A percentile compares a stretch with the other conserved stretches of the same genome.
These are phyloP conservation scores for Gnaphalium uliginosum DNA, from an alignment of 129 eudicot species.

Conservation along the genomic window DNA sequence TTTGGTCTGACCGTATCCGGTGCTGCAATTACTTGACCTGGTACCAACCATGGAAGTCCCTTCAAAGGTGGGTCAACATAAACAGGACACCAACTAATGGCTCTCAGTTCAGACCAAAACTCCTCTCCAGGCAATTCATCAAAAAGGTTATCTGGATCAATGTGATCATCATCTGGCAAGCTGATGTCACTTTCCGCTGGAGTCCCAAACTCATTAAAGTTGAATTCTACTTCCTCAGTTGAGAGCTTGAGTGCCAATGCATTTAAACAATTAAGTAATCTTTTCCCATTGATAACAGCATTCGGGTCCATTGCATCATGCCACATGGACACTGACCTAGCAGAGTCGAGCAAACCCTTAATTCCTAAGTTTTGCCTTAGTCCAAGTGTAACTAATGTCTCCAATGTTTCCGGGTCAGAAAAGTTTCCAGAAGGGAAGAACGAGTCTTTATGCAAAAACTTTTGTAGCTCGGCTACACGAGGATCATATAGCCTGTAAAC, in stretches of 20 bases:
- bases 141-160: slow-evolving; percentile 40
- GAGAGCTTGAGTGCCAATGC: slow-evolving; percentile 54
- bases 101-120: slow-evolving; percentile 78
- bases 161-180: slow-evolving; percentile 23
- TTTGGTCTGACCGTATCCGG: slow-evolving; percentile 73
- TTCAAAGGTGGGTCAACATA: slow-evolving; percentile 68
- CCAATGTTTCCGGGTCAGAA: slow-evolving; percentile 67
- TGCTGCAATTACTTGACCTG: slow-evolving; percentile 60
- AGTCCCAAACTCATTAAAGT: slow-evolving; percentile 21
- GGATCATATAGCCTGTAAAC: slow-evolving; percentile 94
- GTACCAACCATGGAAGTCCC: slow-evolving; percentile 83
- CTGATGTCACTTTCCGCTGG: slow-evolving; percentile 16
- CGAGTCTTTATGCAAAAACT: slow-evolving; percentile 60
- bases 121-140: slow-evolving; percentile 61
- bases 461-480: slow-evolving; percentile 70
- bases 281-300: slow-evolving; percentile 54
- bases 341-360: slow-evolving; percentile 83
- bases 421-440: slow-evolving; percentile 84
- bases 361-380: slow-evolving; percentile 60
- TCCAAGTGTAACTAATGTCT: slow-evolving; percentile 70
- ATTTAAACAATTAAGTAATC: slow-evolving; percentile 67
- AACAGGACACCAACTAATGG: slow-evolving; percentile 89
- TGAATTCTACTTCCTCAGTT: slow-evolving; percentile 43
- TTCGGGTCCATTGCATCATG: slow-evolving; percentile 56
- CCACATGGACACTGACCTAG: slow-evolving; percentile 82